phyloP scores from a whole-genome alignment of 2,329 filamentous ascomycete species.

The Colletotrichum paranaense region DNA sequence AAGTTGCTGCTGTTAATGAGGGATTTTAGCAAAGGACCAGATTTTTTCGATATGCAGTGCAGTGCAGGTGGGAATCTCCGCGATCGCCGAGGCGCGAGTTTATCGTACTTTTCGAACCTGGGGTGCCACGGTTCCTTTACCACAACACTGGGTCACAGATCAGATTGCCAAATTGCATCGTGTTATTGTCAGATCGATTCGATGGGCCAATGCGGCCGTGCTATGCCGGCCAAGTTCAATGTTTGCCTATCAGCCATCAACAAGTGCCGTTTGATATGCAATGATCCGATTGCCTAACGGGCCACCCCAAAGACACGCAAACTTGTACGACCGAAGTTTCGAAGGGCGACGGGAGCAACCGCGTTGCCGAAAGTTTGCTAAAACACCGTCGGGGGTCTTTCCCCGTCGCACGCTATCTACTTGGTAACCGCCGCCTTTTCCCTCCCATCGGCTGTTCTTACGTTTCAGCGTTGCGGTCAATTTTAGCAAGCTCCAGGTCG shows the following conservation, averaged over 20 bases:
- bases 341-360: slow-evolving; percentile 19
- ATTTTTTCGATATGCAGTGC: slow-evolving; percentile 7
- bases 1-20: slow-evolving; percentile 5
- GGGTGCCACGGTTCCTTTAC: slow-evolving; percentile 17
- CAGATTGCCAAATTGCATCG: slow-evolving; percentile 15
- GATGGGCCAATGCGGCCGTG: neutral
- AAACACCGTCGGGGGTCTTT: slow-evolving; percentile 5
- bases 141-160: slow-evolving; percentile 27
- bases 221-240: neutral
- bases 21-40: slow-evolving; percentile 16
- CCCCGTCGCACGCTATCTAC: neutral
- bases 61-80: slow-evolving; percentile 9
- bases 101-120: neutral
- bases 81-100: slow-evolving; percentile 29
- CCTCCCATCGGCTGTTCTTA: neutral
- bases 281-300: neutral
- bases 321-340: neutral
- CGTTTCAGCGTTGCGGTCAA: neutral
- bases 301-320: neutral
- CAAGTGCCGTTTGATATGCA: neutral
- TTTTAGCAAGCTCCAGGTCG: neutral
- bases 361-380: slow-evolving; percentile 28
- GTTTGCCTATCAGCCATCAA: neutral
- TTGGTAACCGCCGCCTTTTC: neutral
- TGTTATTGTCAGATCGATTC: slow-evolving; percentile 12